These are phyloP conservation scores for Pyrenophora teres DNA, from an alignment of 2,329 filamentous ascomycete species.

Conservation along the genomic window DNA sequence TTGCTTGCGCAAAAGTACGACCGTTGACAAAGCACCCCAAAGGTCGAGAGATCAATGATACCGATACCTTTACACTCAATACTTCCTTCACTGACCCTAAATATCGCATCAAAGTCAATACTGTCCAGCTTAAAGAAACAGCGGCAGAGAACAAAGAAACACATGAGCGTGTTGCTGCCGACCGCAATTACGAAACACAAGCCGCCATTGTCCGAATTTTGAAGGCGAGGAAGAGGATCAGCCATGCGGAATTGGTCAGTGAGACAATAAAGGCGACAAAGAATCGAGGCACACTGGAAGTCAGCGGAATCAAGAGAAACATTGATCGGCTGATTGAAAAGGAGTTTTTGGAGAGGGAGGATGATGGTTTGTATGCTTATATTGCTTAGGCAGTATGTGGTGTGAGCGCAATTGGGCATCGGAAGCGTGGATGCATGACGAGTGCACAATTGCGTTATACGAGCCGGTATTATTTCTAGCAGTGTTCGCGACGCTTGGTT, in stretches of 20 bases:
- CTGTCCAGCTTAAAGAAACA: slow-evolving; percentile 96
- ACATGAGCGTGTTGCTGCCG: slow-evolving; percentile 84
- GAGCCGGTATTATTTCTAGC: no score
- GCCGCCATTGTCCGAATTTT: slow-evolving; percentile 96
- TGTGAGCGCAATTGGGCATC: background rate
- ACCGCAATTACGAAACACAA: slow-evolving; percentile 94
- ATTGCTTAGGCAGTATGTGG: slow-evolving; percentile 44
- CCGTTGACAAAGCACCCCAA: slow-evolving; percentile 86
- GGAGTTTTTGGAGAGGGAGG: slow-evolving; percentile 47
- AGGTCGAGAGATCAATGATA: slow-evolving; percentile 75
- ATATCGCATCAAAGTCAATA: slow-evolving; percentile 96
- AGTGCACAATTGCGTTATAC: no score
- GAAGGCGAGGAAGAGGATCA: slow-evolving; percentile 89
- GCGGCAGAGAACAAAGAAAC: slow-evolving; percentile 93
- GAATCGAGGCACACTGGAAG: slow-evolving; percentile 82
- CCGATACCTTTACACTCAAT: slow-evolving; percentile 87
- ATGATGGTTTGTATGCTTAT: slow-evolving; percentile 51
- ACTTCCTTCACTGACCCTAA: slow-evolving; percentile 76
- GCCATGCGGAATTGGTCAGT: slow-evolving; percentile 82
- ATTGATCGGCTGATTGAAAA: slow-evolving; percentile 77
- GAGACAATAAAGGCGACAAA: slow-evolving; percentile 93
- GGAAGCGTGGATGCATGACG: no score
- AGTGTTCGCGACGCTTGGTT: no score
- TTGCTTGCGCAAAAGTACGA: slow-evolving; percentile 87
- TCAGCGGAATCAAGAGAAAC: slow-evolving; percentile 90